phyloP scores from a whole-genome alignment of 805 yeast genomes.

The Kurtzmaniella fragi region DNA sequence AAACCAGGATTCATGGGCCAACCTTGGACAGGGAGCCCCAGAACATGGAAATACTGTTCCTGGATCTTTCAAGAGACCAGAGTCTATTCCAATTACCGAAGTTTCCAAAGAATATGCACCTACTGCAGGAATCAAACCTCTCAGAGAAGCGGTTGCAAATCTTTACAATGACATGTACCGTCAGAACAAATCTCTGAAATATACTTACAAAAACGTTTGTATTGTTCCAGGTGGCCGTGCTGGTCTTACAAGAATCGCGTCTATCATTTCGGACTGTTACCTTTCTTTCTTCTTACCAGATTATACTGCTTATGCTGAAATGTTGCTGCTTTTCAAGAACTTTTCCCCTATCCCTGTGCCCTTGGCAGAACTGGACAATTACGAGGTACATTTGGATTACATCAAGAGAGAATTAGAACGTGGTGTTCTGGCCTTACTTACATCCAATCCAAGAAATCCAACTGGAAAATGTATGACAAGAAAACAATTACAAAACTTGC shows the following conservation, averaged over 20 bases:
- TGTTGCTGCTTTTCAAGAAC: conserved; percentile 58
- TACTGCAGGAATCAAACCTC: conserved; percentile 50
- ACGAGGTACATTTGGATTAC: conserved; percentile 49
- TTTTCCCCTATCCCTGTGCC: conserved; percentile 63
- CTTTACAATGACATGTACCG: conserved; percentile 53
- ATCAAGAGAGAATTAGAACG: conserved; percentile 48
- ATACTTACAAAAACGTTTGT: conserved; percentile 57
- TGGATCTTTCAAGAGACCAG: conserved; percentile 54
- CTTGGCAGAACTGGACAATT: conserved; percentile 50
- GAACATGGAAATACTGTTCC: conserved; percentile 56
- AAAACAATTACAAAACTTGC: conserved; percentile 43
- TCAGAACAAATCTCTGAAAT: conserved; percentile 43
- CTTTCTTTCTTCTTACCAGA: conserved; percentile 58
- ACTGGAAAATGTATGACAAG: conserved; percentile 51
- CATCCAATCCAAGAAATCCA: conserved; percentile 61
- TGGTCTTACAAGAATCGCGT: conserved; percentile 57
- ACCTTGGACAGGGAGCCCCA: conserved; percentile 62
- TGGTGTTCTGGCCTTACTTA: conserved; percentile 54
- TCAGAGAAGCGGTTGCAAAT: conserved; percentile 55
- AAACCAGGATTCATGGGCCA: conserved; percentile 46
- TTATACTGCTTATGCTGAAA: conserved; percentile 62
- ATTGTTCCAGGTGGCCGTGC: conserved; percentile 64
- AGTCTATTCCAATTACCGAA: conserved; percentile 40
- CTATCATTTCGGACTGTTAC: conserved; percentile 55
- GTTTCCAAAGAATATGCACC: conserved; percentile 54